Base-by-base conservation (phyloP, 2,329 filamentous ascomycete genomes). In the Fusarium fujikuroi region DNA sequence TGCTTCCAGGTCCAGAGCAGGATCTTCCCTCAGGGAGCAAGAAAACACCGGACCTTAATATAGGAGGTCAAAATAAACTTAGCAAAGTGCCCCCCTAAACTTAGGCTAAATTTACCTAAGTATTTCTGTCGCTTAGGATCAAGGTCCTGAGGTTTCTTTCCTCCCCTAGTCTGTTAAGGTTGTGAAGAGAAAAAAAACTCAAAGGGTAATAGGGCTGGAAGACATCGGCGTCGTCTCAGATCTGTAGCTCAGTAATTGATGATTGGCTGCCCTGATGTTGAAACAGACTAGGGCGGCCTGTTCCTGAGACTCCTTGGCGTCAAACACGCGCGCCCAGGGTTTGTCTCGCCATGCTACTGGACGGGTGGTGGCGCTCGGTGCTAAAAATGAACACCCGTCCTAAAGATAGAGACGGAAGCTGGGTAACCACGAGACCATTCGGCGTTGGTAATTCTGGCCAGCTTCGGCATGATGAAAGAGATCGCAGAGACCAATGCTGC, bases 191-290 rank as follows among this genome's bases (percentile, higher is more conserved):
- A 5, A 14, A 25, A 49, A 30, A n/a, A 34, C n/a, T 42, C 21
- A 11, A 50, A 54, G 47, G n/a, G 52, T 39, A 34, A 47, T 64
- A 72, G 62, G 71, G 63, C 58, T 67, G 69, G 52, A 62, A 60
- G 39, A 39, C 46, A 50, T 50, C 59, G 47, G 60, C 18, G 18
- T 39, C 58, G 75, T 77, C 69, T 77, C 74, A 75, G 75, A 74
- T 60, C 56, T 28, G 23, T 44, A 39, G 37, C 32, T 40, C 15
- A 28, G 46, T 25, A 46, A 36, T 5, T 50, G n/a, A 34, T 63
- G 60, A 77, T 61, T 77, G 72, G 76, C 59, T 69, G 73, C 54
- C 76, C 76, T 78, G 72, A 78, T 66, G 69, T 67, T 78, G 76
- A 78, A 78, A 78, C 76, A 66, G 47, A 66, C 66, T 72, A 68